phyloP scores from a whole-genome alignment of 768 basidiomycete genomes.

The Lentinula sp. region DNA sequence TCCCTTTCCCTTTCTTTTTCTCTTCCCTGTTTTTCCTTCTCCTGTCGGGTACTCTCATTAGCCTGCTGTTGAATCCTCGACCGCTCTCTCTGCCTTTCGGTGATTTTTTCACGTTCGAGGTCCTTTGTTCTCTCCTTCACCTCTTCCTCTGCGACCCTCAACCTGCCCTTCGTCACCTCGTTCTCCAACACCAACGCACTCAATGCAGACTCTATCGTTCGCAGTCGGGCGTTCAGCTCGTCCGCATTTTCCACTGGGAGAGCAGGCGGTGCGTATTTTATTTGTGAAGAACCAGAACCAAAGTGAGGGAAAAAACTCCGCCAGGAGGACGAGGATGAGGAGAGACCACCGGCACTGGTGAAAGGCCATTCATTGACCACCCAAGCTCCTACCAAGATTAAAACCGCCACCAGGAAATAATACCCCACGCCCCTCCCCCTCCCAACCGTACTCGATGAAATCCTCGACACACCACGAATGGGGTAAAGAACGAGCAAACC shows the following conservation, averaged over 20 bases:
- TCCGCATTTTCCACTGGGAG: slow-evolving; percentile 58
- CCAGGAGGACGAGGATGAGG: neutral
- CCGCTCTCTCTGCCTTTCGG: neutral
- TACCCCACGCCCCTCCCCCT: neutral
- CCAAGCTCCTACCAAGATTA: slow-evolving; percentile 37
- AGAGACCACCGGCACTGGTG: slow-evolving; percentile 9
- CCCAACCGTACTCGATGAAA: slow-evolving; percentile 15
- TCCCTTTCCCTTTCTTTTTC: neutral
- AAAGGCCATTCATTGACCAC: slow-evolving; percentile 28
- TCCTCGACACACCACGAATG: slow-evolving; percentile 26
- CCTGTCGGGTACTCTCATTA: neutral
- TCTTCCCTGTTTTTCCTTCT: no score
- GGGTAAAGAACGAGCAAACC: slow-evolving; percentile 48
- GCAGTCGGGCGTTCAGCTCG: slow-evolving; percentile 58
- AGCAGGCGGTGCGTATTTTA: slow-evolving; percentile 47
- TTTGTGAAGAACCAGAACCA: slow-evolving; percentile 21
- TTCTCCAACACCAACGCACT: slow-evolving; percentile 52
- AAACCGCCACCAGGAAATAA: slow-evolving; percentile 33
- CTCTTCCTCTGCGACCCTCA: slow-evolving; percentile 17
- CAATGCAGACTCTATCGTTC: slow-evolving; percentile 56
- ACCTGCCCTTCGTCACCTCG: slow-evolving; percentile 32
- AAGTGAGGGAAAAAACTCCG: slow-evolving; percentile 18
- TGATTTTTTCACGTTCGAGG: neutral
- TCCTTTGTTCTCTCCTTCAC: neutral
- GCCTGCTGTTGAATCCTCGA: neutral